These are phyloP conservation scores for Ustilago cynodontis DNA, from an alignment of 1,284 basidiomycete species.

Conservation along the genomic window DNA sequence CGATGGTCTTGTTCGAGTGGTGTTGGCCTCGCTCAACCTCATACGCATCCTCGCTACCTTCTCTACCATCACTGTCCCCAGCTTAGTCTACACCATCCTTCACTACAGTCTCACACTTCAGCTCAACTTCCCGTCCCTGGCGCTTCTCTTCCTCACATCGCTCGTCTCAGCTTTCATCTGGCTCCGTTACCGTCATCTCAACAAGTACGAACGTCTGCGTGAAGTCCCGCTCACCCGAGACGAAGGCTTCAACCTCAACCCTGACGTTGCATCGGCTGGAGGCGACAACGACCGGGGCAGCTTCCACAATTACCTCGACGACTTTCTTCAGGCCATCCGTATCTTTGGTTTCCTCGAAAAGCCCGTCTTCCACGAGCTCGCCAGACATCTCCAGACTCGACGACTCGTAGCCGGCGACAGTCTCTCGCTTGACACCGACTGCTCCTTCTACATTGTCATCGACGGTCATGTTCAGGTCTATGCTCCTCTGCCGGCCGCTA, in stretches of 20 bases:
- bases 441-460: conserved; percentile 69
- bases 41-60: conserved; percentile 57
- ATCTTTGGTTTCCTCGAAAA: conserved; percentile 70
- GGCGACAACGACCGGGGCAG: conserved; percentile 59
- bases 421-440: conserved; percentile 64
- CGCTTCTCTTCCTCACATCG: conserved; percentile 55
- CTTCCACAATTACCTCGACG: conserved; percentile 69
- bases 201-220: conserved; percentile 65
- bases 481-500: conserved; percentile 56
- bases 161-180: conserved; percentile 58
- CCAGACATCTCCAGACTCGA: conserved; percentile 67
- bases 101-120: conserved; percentile 68
- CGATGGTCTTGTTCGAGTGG: conserved; percentile 54
- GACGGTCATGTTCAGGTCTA: conserved; percentile 68
- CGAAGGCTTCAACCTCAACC: conserved; percentile 64
- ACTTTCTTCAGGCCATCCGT: conserved; percentile 69
- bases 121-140: conserved; percentile 66
- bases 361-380: conserved; percentile 69
- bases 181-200: conserved; percentile 71
- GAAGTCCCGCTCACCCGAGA: conserved; percentile 67
- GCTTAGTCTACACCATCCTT: conserved; percentile 59
- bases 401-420: conserved; percentile 67
- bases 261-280: conserved; percentile 57
- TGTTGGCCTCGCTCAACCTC: conserved; percentile 63
- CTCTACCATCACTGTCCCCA: conserved; percentile 64